Base-by-base conservation (phyloP, 1,139 yeast genomes). In the Scheffersomyces insectosa region DNA sequence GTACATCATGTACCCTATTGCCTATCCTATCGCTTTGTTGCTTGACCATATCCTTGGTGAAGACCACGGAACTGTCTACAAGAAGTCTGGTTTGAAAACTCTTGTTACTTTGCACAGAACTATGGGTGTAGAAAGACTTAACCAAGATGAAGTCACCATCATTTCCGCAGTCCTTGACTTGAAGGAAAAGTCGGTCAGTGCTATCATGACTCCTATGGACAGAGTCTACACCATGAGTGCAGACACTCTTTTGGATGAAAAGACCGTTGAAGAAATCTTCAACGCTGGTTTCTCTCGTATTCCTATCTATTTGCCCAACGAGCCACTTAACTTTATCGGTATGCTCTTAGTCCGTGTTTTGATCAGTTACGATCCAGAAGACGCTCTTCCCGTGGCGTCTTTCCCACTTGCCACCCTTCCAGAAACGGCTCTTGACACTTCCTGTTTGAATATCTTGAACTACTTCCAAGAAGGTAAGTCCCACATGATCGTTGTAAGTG, bases 381-480 rank as follows among this genome's bases (percentile, higher is more conserved):
- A 93, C 65, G 88, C 93, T 1, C 72, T 88, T 45, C 97, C 97
- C 0, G 95, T 93, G 30, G 88, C 96, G 1, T 82, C 93, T 6
- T 93, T 93, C 73, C 97, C 98, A 7, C 75, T 93, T 57, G 98
- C 98, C 2, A 93, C 98, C 0, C 76, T 93, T 39, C 99, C 99
- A 0, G 98, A 93, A 68, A 93, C 99, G 0, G 83, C 86, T 2
- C 85, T 89, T 30, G 91, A 86, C 42, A 91, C 98, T 2, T 89
- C 97, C 4, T 93, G 98, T 65, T 74, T 93, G 60, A 91, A 93
- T 65, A 91, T 93, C 51, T 76, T 93, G 57, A 93, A 93, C 65
- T 93, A 91, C 65, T 93, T 93, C 75, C 99, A 93, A 67, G 98
- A 91, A 64, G 99, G 99, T 48, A 91, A 90, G 64, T 85, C 96